Conservation (phyloP, 2,329 filamentous ascomycete species). For the Diaporthe vaccinii region DNA sequence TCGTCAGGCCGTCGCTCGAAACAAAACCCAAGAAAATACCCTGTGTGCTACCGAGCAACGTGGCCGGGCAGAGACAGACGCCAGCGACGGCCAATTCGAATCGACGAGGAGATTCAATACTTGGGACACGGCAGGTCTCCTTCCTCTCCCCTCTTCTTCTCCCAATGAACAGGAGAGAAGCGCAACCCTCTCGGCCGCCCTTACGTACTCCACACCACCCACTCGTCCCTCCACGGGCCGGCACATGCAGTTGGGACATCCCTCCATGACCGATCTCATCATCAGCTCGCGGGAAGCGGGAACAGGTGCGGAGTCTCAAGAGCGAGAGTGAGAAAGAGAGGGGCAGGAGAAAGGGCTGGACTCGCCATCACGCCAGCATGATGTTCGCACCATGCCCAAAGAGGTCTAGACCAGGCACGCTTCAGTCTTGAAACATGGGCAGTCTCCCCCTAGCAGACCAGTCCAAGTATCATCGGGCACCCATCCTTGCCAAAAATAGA, state of each 20-base stretch:
- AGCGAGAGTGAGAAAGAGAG: background rate
- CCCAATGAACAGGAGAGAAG: constrained; percentile 10
- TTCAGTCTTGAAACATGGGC: constrained; percentile 40
- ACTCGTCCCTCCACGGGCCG: background rate
- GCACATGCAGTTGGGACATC: constrained; percentile 20
- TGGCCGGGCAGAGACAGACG: constrained; percentile 15
- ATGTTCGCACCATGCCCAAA: constrained; percentile 40
- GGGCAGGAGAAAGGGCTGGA: background rate
- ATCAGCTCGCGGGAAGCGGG: background rate
- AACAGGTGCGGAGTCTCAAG: background rate
- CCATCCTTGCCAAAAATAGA: constrained; percentile 31
- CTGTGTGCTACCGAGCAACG: constrained; percentile 18
- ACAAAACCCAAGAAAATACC: constrained; percentile 14
- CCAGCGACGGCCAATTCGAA: background rate
- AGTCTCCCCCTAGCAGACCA: constrained; percentile 23
- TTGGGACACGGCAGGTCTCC: background rate
- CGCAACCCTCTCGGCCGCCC: background rate
- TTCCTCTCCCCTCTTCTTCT: background rate
- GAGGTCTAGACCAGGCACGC: constrained; percentile 45
- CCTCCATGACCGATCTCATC: constrained; percentile 13
- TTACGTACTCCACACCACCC: constrained; percentile 16
- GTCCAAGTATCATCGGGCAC: constrained; percentile 28
- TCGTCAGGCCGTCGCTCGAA: constrained; percentile 15
- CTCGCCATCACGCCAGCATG: background rate
- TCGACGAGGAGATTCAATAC: background rate